Evolutionary conservation across 495 filamentous ascomycete genomes (phyloP).

Genomic region (Tuber brumale): DNA sequence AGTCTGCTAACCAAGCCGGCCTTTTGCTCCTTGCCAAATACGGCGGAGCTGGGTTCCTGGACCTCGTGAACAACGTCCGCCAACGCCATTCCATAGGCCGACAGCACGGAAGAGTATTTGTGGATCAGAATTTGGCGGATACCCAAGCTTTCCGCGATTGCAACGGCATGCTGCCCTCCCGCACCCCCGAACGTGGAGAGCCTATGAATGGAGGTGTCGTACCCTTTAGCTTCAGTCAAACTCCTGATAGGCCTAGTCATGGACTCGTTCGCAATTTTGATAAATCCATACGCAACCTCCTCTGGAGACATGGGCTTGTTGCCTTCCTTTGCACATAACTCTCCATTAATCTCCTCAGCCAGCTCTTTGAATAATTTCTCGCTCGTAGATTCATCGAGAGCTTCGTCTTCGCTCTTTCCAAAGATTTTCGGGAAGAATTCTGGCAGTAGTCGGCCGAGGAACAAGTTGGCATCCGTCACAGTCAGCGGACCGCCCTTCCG

Average conservation of each 20-base stretch:
- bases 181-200: slow-evolving; percentile 92
- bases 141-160: slow-evolving; percentile 85
- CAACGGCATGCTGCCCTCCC: slow-evolving; percentile 90
- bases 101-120: slow-evolving; percentile 87
- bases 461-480: slow-evolving; percentile 90
- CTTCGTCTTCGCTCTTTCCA: slow-evolving; percentile 82
- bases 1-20: slow-evolving; percentile 53
- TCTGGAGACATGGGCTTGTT: slow-evolving; percentile 69
- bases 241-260: slow-evolving; percentile 92
- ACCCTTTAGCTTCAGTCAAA: slow-evolving; percentile 86
- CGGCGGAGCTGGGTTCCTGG: slow-evolving; percentile 81
- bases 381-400: slow-evolving; percentile 70
- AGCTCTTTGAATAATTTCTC: slow-evolving; percentile 70
- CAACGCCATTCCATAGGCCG: slow-evolving; percentile 93
- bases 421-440: slow-evolving; percentile 98
- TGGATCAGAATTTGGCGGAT: slow-evolving; percentile 84
- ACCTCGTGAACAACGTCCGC: slow-evolving; percentile 91
- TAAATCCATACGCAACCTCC: slow-evolving; percentile 84
- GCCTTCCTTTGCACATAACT: slow-evolving; percentile 50
- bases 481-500: slow-evolving; percentile 87
- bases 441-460: slow-evolving; percentile 76
- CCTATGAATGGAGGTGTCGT: slow-evolving; percentile 82
- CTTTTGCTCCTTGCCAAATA: slow-evolving; percentile 59
- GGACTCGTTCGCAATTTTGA: slow-evolving; percentile 89
- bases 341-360: slow-evolving; percentile 68